Base-by-base conservation (phyloP, 257 asterid genomes). In the Fraxinus americana region DNA sequence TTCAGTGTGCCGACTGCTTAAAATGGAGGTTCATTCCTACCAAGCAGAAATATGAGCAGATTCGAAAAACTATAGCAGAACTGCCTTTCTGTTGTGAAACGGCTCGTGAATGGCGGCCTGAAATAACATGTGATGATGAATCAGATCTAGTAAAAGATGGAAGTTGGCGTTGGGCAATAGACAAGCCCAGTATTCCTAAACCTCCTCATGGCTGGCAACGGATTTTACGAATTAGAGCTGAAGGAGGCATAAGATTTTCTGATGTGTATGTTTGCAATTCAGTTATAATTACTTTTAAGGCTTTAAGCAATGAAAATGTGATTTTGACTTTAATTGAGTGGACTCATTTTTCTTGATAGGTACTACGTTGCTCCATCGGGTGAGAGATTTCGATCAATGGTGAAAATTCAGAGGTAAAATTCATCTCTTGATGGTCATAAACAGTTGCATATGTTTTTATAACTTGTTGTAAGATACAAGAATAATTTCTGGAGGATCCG, bases 1-100 rank as follows among this genome's bases (percentile, higher is more conserved):
- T 88, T 11, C 74, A 88, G 45, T 95, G 99, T 21, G 92, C 81
- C 4, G 74, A 65, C 45, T 92, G 97, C 81, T 90, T 85, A 7
- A 90, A 94, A 83, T 94, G 96, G 98, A 86, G 98, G 85, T 86
- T 91, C 67, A 85, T 92, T 43, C 97, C 97, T 3, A 77, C 90
- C 4, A 91, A 90, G 79, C 87, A 91, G 43, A 91, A 86, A 68
- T 94, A 94, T 2, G 97, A 94, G 70, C 90, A 91, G 69, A 94
- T 94, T 78, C 71, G 98, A 75, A 95, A 88, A 43, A 81, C 35
- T 32, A 87, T 92, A 14, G 76, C 82, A 32, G 91, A 91, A 75
- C 36, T 76, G 16, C 84, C 91, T 61, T 94, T 94, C 75, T 12
- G 73, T 23, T 94, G 97, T 75, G 92, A 91, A 79, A 81, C 76